Evolutionary conservation across 495 filamentous ascomycete species (phyloP).

Genomic region (Cetradonia linearis): DNA sequence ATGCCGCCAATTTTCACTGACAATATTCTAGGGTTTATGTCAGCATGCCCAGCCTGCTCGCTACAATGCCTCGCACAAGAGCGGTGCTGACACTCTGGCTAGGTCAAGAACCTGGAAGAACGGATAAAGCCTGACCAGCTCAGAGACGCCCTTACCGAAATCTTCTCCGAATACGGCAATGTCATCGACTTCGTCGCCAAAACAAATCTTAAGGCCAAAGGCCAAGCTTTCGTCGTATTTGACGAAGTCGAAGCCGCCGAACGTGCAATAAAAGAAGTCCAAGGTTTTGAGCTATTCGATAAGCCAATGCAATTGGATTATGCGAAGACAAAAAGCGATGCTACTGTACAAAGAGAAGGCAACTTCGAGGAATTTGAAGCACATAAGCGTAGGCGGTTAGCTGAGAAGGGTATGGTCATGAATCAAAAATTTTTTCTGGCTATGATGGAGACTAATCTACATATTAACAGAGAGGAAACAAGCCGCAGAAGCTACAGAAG

Average conservation of each 20-base stretch:
- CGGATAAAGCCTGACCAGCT: constrained; percentile 73
- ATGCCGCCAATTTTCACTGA: neutral
- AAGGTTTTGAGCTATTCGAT: constrained; percentile 89
- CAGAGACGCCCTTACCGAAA: constrained; percentile 58
- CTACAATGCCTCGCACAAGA: neutral
- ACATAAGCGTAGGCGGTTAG: constrained; percentile 75
- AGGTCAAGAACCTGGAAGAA: constrained; percentile 92
- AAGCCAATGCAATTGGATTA: constrained; percentile 85
- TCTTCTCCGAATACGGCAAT: constrained; percentile 86
- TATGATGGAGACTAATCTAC: neutral
- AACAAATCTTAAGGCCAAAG: constrained; percentile 81
- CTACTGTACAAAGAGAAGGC: constrained; percentile 63
- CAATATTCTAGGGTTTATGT: constrained; percentile 22
- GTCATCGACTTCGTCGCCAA: constrained; percentile 90
- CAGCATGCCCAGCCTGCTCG: neutral
- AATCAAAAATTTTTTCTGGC: neutral
- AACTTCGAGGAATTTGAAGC: constrained; percentile 72
- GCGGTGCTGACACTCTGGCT: constrained; percentile 1
- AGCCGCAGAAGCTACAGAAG: constrained; percentile 72
- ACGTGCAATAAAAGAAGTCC: constrained; percentile 75
- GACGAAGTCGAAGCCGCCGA: constrained; percentile 65
- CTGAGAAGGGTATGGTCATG: constrained; percentile 68
- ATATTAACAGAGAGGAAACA: constrained; percentile 70
- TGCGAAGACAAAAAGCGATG: constrained; percentile 80
- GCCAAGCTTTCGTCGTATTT: constrained; percentile 94